Evolutionary conservation across 2,329 filamentous ascomycete genomes (phyloP), one percentile per base, ranked within the genome.

Genomic region (Aspergillus sp.): DNA sequence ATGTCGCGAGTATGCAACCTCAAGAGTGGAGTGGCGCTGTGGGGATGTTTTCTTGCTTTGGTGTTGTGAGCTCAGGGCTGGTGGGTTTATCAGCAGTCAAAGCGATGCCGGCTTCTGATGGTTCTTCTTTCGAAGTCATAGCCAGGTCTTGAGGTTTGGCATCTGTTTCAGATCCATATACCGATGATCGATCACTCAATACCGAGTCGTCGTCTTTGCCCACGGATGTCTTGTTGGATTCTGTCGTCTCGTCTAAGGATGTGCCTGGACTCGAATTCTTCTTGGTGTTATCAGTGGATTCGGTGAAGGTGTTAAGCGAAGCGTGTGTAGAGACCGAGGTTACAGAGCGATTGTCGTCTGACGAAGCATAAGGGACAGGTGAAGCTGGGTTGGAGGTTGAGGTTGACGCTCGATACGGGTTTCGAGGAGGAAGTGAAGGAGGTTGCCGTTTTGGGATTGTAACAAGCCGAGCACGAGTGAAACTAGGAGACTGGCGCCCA

Each of bases 361-460:
- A 68, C 13, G 71, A 72, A 41, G 73, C 70, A 1, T 64, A 64
- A 23, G 71, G 70, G 3, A 62, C 66, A 4, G 71, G 64, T 1
- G 72, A 73, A 15, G 31, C 63, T 3, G 59, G 74, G 56, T 54
- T 70, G 50, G 64, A 71, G 46, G 63, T 63, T 59, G 59, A 71
- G 61, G 28, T 64, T 58, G 64, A 70, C 63, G 60, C 64, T 56
- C 75, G 75, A 9, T 72, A 67, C 17, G 92, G 90, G 72, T 91
- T 96, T 52, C 93, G 84, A 3, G 87, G 84, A 1, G 93, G 93
- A 13, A 97, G 84, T 8, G 91, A 88, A 1, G 93, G 93, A 1
- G 92, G 70, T 1, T 89, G 78, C 41, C 92, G 86, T 78, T 94
- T 96, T 13, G 91, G 88, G 61, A 97, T 96, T 50, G 87, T 93